Conservation (phyloP, 441 rosid genomes). For the Eutrema salsugineum region DNA sequence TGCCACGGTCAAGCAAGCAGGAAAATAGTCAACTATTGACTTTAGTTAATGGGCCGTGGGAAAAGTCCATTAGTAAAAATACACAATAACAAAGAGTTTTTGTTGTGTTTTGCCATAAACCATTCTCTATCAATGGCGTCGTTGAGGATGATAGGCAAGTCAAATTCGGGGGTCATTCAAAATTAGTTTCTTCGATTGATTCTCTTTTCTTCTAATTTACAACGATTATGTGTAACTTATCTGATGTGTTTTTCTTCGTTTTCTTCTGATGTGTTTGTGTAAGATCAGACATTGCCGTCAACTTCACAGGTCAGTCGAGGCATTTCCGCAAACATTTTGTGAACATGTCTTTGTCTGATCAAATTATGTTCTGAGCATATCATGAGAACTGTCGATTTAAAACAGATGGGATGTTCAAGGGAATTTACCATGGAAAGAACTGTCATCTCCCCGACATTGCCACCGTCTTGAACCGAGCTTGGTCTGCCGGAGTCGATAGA, state of each 20-base stretch:
- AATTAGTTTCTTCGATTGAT: background rate
- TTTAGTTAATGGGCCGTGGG: background rate
- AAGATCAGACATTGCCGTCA: slow-evolving; percentile 86
- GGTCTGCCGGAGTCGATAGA: slow-evolving; percentile 94
- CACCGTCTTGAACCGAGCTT: slow-evolving; percentile 76
- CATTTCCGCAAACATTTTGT: slow-evolving; percentile 55
- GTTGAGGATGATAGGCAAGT: slow-evolving; percentile 80
- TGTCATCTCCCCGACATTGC: slow-evolving; percentile 72
- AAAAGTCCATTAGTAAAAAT: slow-evolving; percentile 2
- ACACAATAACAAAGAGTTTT: background rate
- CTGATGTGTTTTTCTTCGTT: background rate
- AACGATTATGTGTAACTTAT: background rate
- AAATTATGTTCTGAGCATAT: background rate
- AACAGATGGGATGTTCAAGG: slow-evolving; percentile 96
- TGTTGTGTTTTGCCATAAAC: background rate
- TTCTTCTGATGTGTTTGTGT: background rate
- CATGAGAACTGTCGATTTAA: background rate
- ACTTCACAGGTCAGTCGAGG: slow-evolving; percentile 82
- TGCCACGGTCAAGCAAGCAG: background rate
- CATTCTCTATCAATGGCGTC: slow-evolving; percentile 48
- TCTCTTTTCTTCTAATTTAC: background rate
- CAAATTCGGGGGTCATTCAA: background rate
- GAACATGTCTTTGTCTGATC: slow-evolving; percentile 4
- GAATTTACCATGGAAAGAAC: slow-evolving; percentile 85
- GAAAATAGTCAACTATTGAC: background rate